Evolutionary conservation across 148 eudicot genomes (phyloP), one percentile per base, ranked within the genome.

Genomic region (Arctostaphylos glauca): DNA sequence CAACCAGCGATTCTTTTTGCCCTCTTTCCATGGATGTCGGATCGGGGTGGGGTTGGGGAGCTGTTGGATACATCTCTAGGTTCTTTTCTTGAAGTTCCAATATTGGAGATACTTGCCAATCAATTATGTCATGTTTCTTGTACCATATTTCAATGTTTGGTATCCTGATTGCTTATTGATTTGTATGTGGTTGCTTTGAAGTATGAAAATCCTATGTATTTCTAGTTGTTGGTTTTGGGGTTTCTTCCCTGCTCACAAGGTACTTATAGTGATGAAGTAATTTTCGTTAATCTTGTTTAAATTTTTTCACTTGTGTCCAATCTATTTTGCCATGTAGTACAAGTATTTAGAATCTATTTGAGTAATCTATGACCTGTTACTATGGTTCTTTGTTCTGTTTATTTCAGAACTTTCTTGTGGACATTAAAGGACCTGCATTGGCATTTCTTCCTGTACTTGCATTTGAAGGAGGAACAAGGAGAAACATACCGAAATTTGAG

Each of bases 391-490:
- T 66, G 7, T 54, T 41, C n/a, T 74, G 50, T 75, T 68, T 78
- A 58, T 43, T 83, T 85, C 91, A 96, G 99, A 93, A 93, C 88
- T 97, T 97, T 84, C 87, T 93, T 80, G 91, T 97, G 89, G 99
- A 94, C 88, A 93, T 94, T 86, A 97, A 94, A 88, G 99, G 97
- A 77, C 97, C 99, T 31, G 86, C 95, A 46, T 81, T 97, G 86
- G 99, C 97, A 54, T 88, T 85, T 85, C 89, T 97, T 85, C 99
- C 99, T 66, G 99, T 93, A 52, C 92, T 97, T 76, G 93, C 98
- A 72, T 97, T 97, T 94, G 99, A 97, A 93, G 99, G 99, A 76
- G 99, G 93, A 79, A 94, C 93, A 64, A 89, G 97, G 88, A 92
- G 95, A 81, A 97, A 94, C 84, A 91, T 93, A 77, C 99, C 98